Base-by-base conservation (phyloP, 2,329 filamentous ascomycete genomes). In the Aspergillus hiratsukae region DNA sequence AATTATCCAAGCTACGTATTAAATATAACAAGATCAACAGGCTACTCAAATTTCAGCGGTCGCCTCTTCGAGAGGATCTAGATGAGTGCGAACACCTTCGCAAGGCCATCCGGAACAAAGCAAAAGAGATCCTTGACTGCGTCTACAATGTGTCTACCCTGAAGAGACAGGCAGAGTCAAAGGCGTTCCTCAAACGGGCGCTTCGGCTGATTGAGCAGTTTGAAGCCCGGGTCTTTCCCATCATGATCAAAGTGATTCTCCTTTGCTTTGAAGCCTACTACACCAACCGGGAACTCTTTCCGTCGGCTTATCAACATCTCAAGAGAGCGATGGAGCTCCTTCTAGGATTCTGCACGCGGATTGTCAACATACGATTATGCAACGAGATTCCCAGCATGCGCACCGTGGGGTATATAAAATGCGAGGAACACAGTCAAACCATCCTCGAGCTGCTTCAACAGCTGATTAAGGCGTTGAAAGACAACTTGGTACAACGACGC, bases 191-290 rank as follows among this genome's bases (percentile, higher is more conserved):
- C 10, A 5, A 41, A 56, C 37, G 48, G 28, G 60, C 52, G 1
- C 10, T n/a, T 17, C 50, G 53, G 40, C 52, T 67, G 10, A 54
- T 66, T 27, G 45, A 58, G 21, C 53, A 53, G 48, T 68, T 69
- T 28, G 62, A 65, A 41, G 50, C 50, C 3, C 50, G 58, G 27
- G 59, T 65, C 8, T 43, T 69, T 4, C 56, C 65, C 6, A 31
- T 50, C 2, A 56, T 68, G 49, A 58, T 63, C 11, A 29, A 57
- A 14, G 31, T 68, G 23, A 54, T 61, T 17, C 37, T 60, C 21
- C 45, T 56, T 35, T 63, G 64, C 25, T 61, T 69, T 40, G 57
- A 61, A 27, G 60, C 59, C 2, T 64, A 66, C 54, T 58, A 64
- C 43, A 51, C 49, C 3, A 54, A 54, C 17, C 43, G 43, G 35